Percentiles rank a stretch among this genome's conserved stretches.
These are phyloP conservation scores for Dothistroma pini DNA, from an alignment of 2,329 filamentous ascomycete species.

Conservation along the genomic window DNA sequence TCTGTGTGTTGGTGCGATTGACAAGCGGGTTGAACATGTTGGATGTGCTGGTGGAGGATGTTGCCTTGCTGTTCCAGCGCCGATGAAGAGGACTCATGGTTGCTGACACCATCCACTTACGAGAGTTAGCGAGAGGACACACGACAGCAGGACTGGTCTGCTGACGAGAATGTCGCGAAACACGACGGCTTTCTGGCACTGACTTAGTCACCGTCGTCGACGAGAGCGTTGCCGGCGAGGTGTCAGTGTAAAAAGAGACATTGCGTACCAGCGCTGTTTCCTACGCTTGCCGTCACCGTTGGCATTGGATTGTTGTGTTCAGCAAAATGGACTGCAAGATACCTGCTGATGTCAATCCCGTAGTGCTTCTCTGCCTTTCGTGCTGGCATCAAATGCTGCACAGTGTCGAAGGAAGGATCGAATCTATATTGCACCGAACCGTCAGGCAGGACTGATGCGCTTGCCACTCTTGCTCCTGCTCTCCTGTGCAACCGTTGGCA, in stretches of 20 bases:
- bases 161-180: background rate
- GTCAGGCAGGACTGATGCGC: background rate
- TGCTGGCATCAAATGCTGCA: background rate
- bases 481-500: background rate
- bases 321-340: constrained; percentile 18
- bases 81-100: constrained; percentile 12
- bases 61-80: constrained; percentile 21
- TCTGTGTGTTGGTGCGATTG: constrained; percentile 23
- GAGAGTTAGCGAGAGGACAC: background rate
- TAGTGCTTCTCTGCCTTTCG: constrained; percentile 14
- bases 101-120: constrained; percentile 10
- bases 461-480: background rate
- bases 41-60: constrained; percentile 7
- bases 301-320: constrained; percentile 7
- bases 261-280: background rate
- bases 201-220: background rate
- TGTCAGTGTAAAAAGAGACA: background rate
- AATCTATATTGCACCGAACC: constrained; percentile 1
- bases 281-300: background rate
- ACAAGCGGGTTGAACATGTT: constrained; percentile 18
- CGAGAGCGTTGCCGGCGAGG: background rate
- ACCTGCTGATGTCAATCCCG: constrained; percentile 24
- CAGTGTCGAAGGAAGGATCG: background rate
- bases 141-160: background rate
- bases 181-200: background rate